Base-by-base conservation (phyloP, 805 yeast genomes). In the Schizosaccharomyces octosporus region DNA sequence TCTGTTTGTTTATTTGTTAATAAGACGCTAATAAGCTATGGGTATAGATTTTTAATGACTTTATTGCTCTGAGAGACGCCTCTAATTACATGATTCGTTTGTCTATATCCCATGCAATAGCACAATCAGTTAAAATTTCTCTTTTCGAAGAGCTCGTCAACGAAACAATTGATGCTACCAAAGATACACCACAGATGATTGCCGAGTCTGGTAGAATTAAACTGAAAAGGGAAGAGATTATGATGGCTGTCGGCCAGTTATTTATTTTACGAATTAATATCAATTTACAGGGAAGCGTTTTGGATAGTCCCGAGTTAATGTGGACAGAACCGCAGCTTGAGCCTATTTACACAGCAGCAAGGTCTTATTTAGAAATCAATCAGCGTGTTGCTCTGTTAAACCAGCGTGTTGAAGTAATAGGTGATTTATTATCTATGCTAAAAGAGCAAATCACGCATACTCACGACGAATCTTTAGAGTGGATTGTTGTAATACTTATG, bases 291-390 rank as follows among this genome's bases (percentile, higher is more conserved):
- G 78, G 78, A 21, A 73, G 76, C 19, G 94, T 93, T 32, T 75
- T 93, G 64, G 98, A 93, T 70, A 86, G 95, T 1, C 98, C 98
- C 0, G 98, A 93, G 71, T 79, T 93, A 63, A 88, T 93, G 96
- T 93, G 98, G 98, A 82, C 97, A 0, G 97, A 93, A 70, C 98
- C 98, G 1, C 96, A 89, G 68, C 75, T 93, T 64, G 98, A 93
- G 70, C 98, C 98, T 0, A 88, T 90, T 61, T 93, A 93, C 72
- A 97, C 89, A 71, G 97, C 97, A 0, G 88, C 95, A 1, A 80
- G 97, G 70, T 61, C 63, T 3, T 90, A 90, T 71, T 72, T 93
- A 64, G 98, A 93, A 69, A 93, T 93, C 66, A 89, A 89, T 69
- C 97, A 90, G 72, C 75, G 98, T 59, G 97, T 90, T 0, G 83